Evolutionary conservation across 2,329 filamentous ascomycete genomes (phyloP).

Genomic region (Talaromyces sp.): DNA sequence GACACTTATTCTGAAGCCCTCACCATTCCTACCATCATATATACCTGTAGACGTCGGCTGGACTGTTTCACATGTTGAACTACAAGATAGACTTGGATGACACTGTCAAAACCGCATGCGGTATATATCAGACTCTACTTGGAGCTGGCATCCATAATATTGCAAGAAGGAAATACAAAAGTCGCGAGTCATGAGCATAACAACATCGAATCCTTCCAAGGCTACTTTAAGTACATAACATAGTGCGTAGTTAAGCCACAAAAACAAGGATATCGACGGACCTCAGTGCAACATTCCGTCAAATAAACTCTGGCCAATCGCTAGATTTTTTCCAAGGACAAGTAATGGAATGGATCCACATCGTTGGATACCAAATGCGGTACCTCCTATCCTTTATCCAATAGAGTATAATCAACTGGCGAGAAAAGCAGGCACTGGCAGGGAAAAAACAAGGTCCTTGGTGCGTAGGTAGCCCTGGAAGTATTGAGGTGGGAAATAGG

Average conservation of each 20-base stretch:
- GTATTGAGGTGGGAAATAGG: too few species aligned
- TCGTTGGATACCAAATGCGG: background rate
- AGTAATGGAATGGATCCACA: slow-evolving; percentile 2
- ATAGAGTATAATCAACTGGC: too few species aligned
- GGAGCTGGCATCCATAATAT: background rate
- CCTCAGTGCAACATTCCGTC: background rate
- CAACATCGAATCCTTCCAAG: background rate
- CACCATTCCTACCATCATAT: background rate
- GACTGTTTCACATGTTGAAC: background rate
- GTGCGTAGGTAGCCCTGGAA: too few species aligned
- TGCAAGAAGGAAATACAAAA: background rate
- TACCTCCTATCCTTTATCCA: too few species aligned
- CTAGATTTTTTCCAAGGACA: background rate
- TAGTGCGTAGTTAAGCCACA: background rate
- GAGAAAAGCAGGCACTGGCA: background rate
- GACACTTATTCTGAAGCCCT: too few species aligned
- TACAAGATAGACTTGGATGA: background rate
- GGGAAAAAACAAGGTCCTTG: background rate
- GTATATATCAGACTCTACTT: background rate
- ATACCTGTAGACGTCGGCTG: background rate
- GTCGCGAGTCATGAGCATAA: background rate
- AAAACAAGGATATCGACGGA: background rate
- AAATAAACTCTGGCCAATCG: background rate
- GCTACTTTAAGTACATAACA: background rate
- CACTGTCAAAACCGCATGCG: background rate